phyloP scores from a whole-genome alignment of 2,329 filamentous ascomycete species.

The Chalaropsis ovoidea region DNA sequence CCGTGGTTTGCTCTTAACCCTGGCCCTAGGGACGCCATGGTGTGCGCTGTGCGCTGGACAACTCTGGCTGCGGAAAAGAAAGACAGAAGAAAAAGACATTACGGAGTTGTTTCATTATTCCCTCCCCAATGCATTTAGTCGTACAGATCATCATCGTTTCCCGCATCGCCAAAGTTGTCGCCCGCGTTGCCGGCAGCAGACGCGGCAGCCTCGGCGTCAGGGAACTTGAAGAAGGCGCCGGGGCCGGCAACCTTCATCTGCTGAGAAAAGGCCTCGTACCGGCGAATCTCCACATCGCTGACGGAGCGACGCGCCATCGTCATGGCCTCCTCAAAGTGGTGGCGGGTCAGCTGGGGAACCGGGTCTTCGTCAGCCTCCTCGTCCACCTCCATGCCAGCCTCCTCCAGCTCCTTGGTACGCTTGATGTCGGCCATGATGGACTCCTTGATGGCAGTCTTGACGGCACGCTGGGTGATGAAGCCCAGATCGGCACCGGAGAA shows the following conservation, averaged over 20 bases:
- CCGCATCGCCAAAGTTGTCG: conserved; percentile 68
- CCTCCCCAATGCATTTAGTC: conserved; percentile 38
- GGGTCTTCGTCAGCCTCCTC: conserved; percentile 83
- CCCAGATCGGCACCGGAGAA: conserved; percentile 99
- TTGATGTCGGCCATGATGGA: conserved; percentile 83
- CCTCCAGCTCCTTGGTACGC: conserved; percentile 79
- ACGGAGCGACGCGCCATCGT: conserved; percentile 86
- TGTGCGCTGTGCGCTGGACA: not conserved
- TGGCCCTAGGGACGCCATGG: not conserved
- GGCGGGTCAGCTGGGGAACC: conserved; percentile 88
- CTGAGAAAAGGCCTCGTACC: conserved; percentile 96
- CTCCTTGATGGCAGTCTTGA: conserved; percentile 99
- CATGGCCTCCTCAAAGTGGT: conserved; percentile 99
- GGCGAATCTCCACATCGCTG: conserved; percentile 90
- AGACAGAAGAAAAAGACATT: conserved; percentile 12
- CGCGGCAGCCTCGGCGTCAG: conserved; percentile 46
- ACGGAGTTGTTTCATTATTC: conserved; percentile 3
- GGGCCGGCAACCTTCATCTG: conserved; percentile 98
- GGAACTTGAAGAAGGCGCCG: conserved; percentile 98
- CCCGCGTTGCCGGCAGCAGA: conserved; percentile 47
- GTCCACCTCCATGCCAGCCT: conserved; percentile 57
- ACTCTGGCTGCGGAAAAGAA: not conserved
- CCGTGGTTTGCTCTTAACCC: conserved; percentile 17
- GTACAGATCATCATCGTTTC: conserved; percentile 94
- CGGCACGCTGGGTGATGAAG: conserved; percentile 96